Conservation (phyloP, 2,329 filamentous ascomycete genomes). For the Westerdykella sp. region DNA sequence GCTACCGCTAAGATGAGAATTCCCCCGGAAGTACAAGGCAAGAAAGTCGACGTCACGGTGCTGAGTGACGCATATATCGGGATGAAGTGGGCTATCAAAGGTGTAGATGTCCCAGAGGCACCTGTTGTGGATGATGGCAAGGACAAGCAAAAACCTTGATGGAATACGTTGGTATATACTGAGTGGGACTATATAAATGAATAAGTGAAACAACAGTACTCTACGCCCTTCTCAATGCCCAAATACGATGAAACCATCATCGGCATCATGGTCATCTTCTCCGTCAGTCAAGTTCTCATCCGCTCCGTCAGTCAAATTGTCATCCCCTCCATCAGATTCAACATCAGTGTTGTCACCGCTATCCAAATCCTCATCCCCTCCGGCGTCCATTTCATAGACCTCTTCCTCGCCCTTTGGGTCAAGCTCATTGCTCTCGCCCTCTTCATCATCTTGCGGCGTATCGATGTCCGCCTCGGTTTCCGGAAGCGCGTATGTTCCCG, state of each 20-base stretch:
- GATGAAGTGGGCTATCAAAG: slow-evolving; percentile 56
- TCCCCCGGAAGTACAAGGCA: slow-evolving; percentile 48
- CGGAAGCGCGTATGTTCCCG: slow-evolving; percentile 17
- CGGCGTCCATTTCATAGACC: neutral
- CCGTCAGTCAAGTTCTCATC: neutral
- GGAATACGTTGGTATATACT: neutral
- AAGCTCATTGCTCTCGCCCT: neutral
- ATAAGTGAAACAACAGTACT: too few species aligned
- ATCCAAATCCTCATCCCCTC: slow-evolving; percentile 1
- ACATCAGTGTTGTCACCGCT: slow-evolving; percentile 2
- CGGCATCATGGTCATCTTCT: neutral
- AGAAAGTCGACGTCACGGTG: slow-evolving; percentile 66
- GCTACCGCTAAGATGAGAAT: slow-evolving; percentile 57
- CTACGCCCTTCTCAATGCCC: neutral
- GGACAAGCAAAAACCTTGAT: slow-evolving; percentile 11
- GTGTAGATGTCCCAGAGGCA: slow-evolving; percentile 46
- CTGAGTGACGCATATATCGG: slow-evolving; percentile 85
- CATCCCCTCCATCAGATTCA: neutral
- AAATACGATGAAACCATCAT: neutral
- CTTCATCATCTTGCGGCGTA: too few species aligned
- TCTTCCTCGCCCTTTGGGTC: neutral
- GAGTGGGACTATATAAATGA: neutral
- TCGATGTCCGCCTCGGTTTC: too few species aligned
- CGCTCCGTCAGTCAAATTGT: neutral
- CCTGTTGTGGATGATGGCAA: slow-evolving; percentile 28